Percentiles rank a stretch among this genome's conserved stretches.
These are phyloP conservation scores for Paramecium octaurelia DNA, from an alignment of 73 alveolate species.

Conservation along the genomic window DNA sequence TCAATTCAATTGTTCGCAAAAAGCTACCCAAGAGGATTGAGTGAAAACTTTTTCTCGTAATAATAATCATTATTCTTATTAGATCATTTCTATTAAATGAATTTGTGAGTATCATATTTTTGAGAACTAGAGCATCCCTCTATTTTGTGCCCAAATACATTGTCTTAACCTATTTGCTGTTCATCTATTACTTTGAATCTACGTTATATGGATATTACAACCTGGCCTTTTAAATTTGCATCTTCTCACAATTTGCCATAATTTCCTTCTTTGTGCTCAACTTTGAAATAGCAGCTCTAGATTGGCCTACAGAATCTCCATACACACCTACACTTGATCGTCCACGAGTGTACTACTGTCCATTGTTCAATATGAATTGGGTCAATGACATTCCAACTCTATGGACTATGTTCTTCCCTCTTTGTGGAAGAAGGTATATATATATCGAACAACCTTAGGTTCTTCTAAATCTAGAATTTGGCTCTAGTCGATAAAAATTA, in stretches of 20 bases:
- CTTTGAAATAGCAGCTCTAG: conserved; percentile 48
- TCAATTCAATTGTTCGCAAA: background rate
- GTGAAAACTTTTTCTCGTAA: conserved; percentile 54
- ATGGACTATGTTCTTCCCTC: conserved; percentile 62
- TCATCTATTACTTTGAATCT: background rate
- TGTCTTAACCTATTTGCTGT: background rate
- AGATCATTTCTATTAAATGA: conserved; percentile 41
- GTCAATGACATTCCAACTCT: conserved; percentile 47
- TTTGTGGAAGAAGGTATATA: conserved; percentile 49
- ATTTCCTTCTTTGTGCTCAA: background rate
- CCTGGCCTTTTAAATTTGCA: background rate
- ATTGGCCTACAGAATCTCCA: conserved; percentile 35
- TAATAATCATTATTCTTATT: background rate
- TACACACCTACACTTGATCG: conserved; percentile 58
- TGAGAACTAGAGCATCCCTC: conserved; percentile 57
- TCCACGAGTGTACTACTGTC: conserved; percentile 32
- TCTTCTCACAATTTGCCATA: background rate
- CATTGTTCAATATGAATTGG: conserved; percentile 54
- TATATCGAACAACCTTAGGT: background rate
- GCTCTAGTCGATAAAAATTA: conserved; percentile 8
- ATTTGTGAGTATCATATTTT: conserved; percentile 31
- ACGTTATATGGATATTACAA: conserved; percentile 34
- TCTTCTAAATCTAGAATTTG: background rate
- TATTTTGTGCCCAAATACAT: conserved; percentile 35
- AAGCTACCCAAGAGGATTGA: conserved; percentile 52